A percentile compares a stretch with the other conserved stretches of the same genome.
phyloP scores from a whole-genome alignment of 2,329 filamentous ascomycete species.

The Pseudopithomyces chartarum region DNA sequence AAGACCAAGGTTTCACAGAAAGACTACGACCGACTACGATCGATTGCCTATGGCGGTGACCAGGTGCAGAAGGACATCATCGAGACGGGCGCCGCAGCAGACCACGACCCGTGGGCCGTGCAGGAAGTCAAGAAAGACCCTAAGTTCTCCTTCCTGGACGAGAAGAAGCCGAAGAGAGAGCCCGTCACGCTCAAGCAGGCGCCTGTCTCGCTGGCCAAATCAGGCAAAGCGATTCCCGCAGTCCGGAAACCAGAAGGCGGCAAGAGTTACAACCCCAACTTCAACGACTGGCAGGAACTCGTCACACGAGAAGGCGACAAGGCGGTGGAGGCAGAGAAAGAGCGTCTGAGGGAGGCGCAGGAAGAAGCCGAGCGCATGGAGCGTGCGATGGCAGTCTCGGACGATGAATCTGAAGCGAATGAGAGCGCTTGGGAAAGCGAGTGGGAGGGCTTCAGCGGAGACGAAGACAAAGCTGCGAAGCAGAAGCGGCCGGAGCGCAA shows the following conservation, averaged over 20 bases:
- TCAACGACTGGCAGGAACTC: conserved; percentile 81
- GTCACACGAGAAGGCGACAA: conserved; percentile 76
- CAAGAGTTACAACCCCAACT: conserved; percentile 90
- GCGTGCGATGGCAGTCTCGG: conserved; percentile 73
- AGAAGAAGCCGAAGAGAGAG: conserved; percentile 68
- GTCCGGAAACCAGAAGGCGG: conserved; percentile 80
- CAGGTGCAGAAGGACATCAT: conserved; percentile 55
- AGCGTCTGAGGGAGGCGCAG: conserved; percentile 70
- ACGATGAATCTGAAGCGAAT: conserved; percentile 78
- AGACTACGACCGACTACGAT: conserved; percentile 77
- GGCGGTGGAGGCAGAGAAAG: conserved; percentile 78
- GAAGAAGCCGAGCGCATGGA: conserved; percentile 71
- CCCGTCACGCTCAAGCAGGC: conserved; percentile 77
- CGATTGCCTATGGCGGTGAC: conserved; percentile 74
- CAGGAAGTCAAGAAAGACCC: conserved; percentile 57
- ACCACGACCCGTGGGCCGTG: conserved; percentile 79
- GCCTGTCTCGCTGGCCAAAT: conserved; percentile 81
- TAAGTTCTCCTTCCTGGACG: conserved; percentile 68
- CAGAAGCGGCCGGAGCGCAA: conserved; percentile 83
- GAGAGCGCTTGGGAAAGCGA: conserved; percentile 95
- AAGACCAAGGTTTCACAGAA: conserved; percentile 83
- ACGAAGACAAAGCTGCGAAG: conserved; percentile 62
- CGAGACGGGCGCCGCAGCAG: conserved; percentile 61
- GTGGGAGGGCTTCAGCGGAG: conserved; percentile 61
- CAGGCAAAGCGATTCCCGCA: conserved; percentile 77